phyloP scores from a whole-genome alignment of 257 asterid species.

The Gardenia jasminoides region DNA sequence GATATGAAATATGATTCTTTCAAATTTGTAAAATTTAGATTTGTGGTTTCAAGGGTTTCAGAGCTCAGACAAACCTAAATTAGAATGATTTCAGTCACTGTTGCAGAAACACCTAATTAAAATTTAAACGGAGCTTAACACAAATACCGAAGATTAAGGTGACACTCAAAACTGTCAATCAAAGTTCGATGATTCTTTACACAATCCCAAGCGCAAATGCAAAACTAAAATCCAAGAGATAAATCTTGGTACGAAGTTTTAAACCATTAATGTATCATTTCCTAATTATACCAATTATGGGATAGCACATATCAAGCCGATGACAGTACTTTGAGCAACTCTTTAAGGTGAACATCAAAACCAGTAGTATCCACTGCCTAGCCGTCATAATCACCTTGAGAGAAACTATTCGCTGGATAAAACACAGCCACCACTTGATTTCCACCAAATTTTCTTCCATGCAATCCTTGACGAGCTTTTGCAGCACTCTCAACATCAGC shows the following conservation, averaged over 20 bases:
- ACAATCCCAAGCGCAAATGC: neutral
- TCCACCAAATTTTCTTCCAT: slow-evolving; percentile 90
- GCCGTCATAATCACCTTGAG: slow-evolving; percentile 73
- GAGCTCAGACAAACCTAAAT: neutral
- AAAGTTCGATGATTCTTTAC: neutral
- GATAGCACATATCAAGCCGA: neutral
- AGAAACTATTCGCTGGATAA: slow-evolving; percentile 78
- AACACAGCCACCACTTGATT: slow-evolving; percentile 76
- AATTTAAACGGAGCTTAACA: neutral
- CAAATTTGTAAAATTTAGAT: no score
- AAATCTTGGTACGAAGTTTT: neutral
- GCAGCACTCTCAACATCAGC: slow-evolving; percentile 66
- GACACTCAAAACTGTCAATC: neutral
- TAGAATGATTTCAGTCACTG: neutral
- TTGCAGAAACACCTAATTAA: neutral
- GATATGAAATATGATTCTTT: no score
- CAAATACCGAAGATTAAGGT: neutral
- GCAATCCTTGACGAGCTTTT: slow-evolving; percentile 74
- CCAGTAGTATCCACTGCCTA: slow-evolving; percentile 8
- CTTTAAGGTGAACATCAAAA: neutral
- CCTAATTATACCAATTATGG: neutral
- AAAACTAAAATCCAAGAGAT: neutral
- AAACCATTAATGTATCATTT: neutral
- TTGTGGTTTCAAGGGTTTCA: no score
- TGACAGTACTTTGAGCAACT: neutral